Evolutionary conservation across 1,139 yeast genomes (phyloP).

Genomic region (Yamadazyma atlantica): DNA sequence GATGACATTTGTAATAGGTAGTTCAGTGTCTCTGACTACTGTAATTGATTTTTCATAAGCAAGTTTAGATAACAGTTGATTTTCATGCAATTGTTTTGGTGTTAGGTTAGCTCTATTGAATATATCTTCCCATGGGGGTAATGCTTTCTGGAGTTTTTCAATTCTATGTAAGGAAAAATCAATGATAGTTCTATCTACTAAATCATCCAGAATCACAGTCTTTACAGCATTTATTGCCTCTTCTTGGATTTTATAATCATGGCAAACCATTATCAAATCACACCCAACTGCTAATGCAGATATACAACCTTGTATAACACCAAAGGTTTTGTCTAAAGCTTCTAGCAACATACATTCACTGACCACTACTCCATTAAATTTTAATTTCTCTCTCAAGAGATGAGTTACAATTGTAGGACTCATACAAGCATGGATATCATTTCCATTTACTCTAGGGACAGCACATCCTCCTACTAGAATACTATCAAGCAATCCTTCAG

Average conservation of each 20-base stretch:
- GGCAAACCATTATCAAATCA: constrained; percentile 3
- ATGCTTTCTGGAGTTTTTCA: neutral
- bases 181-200: constrained; percentile 2
- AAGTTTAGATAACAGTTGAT: neutral
- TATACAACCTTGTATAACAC: constrained; percentile 4
- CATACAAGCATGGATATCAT: constrained; percentile 4
- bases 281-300: constrained; percentile 3
- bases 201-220: constrained; percentile 1
- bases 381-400: constrained; percentile 1
- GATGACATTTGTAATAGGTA: neutral
- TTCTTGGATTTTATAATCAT: constrained; percentile 2
- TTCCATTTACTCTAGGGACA: constrained; percentile 3
- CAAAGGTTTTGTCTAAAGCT: constrained; percentile 3
- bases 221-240: constrained; percentile 2
- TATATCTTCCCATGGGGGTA: constrained; percentile 1
- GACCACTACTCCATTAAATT: constrained; percentile 2
- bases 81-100: neutral
- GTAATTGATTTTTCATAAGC: constrained; percentile 1
- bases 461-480: constrained; percentile 4
- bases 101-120: neutral
- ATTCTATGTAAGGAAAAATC: constrained; percentile 2
- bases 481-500: constrained; percentile 1
- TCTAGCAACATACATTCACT: constrained; percentile 3
- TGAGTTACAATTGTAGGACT: constrained; percentile 3
- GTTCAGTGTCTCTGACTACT: neutral